A percentile compares a stretch with the other conserved stretches of the same genome.
phyloP scores from a whole-genome alignment of 768 basidiomycete species.

The Leccinum incarnatum region DNA sequence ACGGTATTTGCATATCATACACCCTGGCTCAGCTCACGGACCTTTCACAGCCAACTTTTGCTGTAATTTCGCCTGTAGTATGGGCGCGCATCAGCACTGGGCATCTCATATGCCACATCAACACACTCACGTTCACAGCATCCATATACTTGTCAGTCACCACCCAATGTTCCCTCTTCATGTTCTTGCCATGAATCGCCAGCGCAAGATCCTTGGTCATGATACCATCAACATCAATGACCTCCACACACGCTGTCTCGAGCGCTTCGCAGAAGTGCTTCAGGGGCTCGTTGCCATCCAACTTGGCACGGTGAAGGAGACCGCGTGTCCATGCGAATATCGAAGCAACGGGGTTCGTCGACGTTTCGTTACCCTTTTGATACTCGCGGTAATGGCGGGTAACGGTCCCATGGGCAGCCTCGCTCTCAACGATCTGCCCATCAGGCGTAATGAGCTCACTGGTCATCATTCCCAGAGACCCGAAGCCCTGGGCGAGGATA shows the following conservation, averaged over 20 bases:
- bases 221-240: conserved; percentile 83
- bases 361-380: conserved; percentile 97
- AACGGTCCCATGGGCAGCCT: conserved; percentile 97
- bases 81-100: conserved; percentile 13
- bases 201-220: conserved; percentile 99
- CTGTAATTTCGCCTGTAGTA: conserved; percentile 41
- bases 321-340: conserved; percentile 99
- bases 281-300: conserved; percentile 79
- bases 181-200: conserved; percentile 85
- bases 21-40: conserved; percentile 14
- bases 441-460: conserved; percentile 94
- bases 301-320: conserved; percentile 86
- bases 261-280: conserved; percentile 72
- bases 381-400: conserved; percentile 97
- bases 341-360: conserved; percentile 97
- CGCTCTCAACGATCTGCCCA: conserved; percentile 87
- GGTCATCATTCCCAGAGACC: conserved; percentile 97
- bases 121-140: conserved; percentile 73
- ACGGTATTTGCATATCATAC: conserved; percentile 13
- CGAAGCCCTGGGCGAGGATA: conserved; percentile 97
- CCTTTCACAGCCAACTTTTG: conserved; percentile 38
- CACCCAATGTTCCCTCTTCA: conserved; percentile 98
- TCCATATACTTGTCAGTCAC: conserved; percentile 92
- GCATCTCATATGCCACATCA: not conserved
- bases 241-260: conserved; percentile 86